Evolutionary conservation across 129 eudicot species (phyloP), one percentile per base, ranked within the genome.

Genomic region (Tagetes patula): DNA sequence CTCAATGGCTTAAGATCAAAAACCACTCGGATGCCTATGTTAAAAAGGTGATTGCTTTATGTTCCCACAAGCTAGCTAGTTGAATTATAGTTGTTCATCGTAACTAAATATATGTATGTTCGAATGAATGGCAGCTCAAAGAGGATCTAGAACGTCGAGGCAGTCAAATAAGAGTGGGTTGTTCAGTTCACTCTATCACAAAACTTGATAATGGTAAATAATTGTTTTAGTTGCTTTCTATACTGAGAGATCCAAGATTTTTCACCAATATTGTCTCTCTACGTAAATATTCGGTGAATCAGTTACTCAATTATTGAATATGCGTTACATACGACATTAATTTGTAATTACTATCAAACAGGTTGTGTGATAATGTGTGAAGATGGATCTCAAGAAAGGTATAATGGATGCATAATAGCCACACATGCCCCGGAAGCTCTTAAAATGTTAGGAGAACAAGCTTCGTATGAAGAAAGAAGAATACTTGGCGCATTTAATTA

Each of bases 401-500:
- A 78, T n/a, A 82, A 81, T 74, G 86, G 82, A 50, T 87, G 97
- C 85, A 80, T 92, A 60, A 82, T 92, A n/a, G 94, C 83, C 48
- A 72, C 86, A 64, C 84, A 87, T 77, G 91, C 97, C 27, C 88
- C 91, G 11, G 94, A 92, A 73, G 83, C 97, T 70, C 80, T 92
- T 31, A 72, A 68, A 32, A 69, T 92, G 77, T 73, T 92, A 68
- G 96, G 95, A 48, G 74, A 85, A n/a, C 70, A 88, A 65, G 94
- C 91, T 54, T 85, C 97, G 1, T 49, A 72, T 46, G 86, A 89
- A 53, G 97, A 92, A 80, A 45, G 3, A 37, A 81, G 87, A 73
- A 72, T 92, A 69, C 79, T 92, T 2, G 89, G 97, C 20, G 89
- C 96, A 53, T 92, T 92, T 80, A 87, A 75, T 67, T 89, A 92